Evolutionary conservation across 139 green algal genomes (phyloP), one percentile per base, ranked within the genome.

Genomic region (Micractinium sp.): DNA sequence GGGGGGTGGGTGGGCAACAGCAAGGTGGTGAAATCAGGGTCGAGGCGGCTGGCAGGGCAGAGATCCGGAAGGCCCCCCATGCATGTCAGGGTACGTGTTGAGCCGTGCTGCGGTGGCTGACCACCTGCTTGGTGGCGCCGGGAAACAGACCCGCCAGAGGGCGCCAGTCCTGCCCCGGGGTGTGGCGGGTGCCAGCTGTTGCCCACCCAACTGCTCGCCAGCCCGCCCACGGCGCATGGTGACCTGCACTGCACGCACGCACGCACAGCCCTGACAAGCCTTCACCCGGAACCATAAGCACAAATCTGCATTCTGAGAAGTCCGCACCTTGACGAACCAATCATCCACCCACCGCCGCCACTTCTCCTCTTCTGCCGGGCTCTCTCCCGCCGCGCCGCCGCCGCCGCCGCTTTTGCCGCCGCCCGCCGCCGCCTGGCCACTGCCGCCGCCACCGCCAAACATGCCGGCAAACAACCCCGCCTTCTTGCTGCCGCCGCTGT

Each of bases 301-400:
- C n/a, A n/a, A n/a, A n/a, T n/a, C n/a, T n/a, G n/a, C n/a, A n/a
- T n/a, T n/a, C n/a, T n/a, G n/a, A n/a, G 14, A 38, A 19, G 47
- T 23, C 82, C 19, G 20, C 39, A 98, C 88, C 91, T 97, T 96
- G 41, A 99, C 97, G 67, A 99, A 92, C 77, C 95, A 92, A 7
- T 97, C 95, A 84, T 99, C 97, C 86, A 99, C 97, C 98, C 98
- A 99, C 31, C 94, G 91, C 33, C 95, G 92, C 97, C 97, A 99
- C 89, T 92, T 89, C 41, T 89, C 84, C 92, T 97, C 95, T 47
- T 97, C 93, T 29, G 66, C 63, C 2, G 2, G 19, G 29, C 63
- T 87, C 35, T 61, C 56, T 9, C 19, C 41, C 22, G 16, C 33
- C 25, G 38, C 63, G 36, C 56, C 29, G 19, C n/a, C 31, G 66